Evolutionary conservation across 495 filamentous ascomycete genomes (phyloP).

Genomic region (Neurospora sp.): DNA sequence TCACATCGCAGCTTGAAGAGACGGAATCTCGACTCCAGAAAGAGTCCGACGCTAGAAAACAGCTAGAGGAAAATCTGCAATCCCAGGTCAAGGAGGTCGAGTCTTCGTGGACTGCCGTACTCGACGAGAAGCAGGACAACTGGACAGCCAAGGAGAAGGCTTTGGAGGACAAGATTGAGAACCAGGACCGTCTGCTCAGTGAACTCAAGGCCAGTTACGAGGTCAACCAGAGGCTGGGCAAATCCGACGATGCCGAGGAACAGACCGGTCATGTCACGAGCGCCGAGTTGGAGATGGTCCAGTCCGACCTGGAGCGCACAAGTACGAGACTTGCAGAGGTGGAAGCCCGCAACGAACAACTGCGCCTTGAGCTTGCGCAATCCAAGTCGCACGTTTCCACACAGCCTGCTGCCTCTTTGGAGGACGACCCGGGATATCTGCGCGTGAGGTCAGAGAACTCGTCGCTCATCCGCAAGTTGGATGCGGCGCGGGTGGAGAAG

Average conservation of each 20-base stretch:
- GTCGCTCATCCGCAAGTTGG: constrained; percentile 74
- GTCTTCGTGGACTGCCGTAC: constrained; percentile 79
- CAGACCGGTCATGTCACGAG: constrained; percentile 56
- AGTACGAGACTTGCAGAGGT: constrained; percentile 81
- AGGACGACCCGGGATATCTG: constrained; percentile 83
- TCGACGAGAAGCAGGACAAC: constrained; percentile 90
- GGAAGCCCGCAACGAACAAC: constrained; percentile 88
- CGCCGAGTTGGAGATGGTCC: constrained; percentile 88
- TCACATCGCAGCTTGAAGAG: constrained; percentile 90
- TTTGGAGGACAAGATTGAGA: constrained; percentile 86
- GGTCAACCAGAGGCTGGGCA: constrained; percentile 81
- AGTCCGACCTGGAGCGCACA: constrained; percentile 82
- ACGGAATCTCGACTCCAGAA: constrained; percentile 64
- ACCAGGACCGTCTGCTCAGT: constrained; percentile 82
- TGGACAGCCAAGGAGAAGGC: constrained; percentile 92
- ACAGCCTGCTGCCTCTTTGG: constrained; percentile 44
- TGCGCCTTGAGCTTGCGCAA: constrained; percentile 83
- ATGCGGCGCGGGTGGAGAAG: constrained; percentile 69
- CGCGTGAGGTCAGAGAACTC: constrained; percentile 87
- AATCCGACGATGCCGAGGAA: constrained; percentile 52
- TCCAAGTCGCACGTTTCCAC: constrained; percentile 63
- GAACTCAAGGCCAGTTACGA: constrained; percentile 97
- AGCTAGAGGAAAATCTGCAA: constrained; percentile 68
- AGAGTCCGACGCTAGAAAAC: constrained; percentile 60
- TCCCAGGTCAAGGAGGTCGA: constrained; percentile 76